phyloP scores from a whole-genome alignment of 2,329 filamentous ascomycete genomes.

The Aspergillus phoenicis region DNA sequence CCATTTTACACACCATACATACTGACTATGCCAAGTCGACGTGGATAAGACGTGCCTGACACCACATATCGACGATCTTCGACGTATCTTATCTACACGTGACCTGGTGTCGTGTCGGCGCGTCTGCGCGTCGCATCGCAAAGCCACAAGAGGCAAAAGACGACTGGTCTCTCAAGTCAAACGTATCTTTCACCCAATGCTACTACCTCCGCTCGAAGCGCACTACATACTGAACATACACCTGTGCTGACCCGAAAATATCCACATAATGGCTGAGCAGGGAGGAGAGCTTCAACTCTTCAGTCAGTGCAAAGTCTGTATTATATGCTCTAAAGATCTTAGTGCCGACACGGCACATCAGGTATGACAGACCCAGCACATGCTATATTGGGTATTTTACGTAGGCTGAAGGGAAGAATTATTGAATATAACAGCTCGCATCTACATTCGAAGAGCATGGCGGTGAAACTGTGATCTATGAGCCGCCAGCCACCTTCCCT shows the following conservation, averaged over 20 bases:
- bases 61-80: background rate
- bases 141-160: background rate
- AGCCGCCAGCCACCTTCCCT: conserved; percentile 39
- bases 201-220: background rate
- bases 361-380: conserved; percentile 32
- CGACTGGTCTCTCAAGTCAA: background rate
- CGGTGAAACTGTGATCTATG: conserved; percentile 50
- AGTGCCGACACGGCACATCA: conserved; percentile 42
- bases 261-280: conserved; percentile 31
- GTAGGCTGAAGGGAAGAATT: conserved; percentile 8
- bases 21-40: too few species aligned
- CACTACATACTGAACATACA: conserved; percentile 1
- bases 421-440: conserved; percentile 43
- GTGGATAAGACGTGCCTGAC: background rate
- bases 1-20: too few species aligned
- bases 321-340: conserved; percentile 48
- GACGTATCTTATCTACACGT: conserved; percentile 23
- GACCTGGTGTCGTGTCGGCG: conserved; percentile 28
- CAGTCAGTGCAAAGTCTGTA: conserved; percentile 49
- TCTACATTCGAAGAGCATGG: conserved; percentile 51
- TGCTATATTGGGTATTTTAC: background rate
- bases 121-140: conserved; percentile 26
- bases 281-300: conserved; percentile 43
- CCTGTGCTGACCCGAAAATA: background rate
- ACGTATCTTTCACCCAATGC: background rate